These are phyloP conservation scores for Solioccasus polychromus DNA, from an alignment of 768 basidiomycete genomes.

Conservation along the genomic window DNA sequence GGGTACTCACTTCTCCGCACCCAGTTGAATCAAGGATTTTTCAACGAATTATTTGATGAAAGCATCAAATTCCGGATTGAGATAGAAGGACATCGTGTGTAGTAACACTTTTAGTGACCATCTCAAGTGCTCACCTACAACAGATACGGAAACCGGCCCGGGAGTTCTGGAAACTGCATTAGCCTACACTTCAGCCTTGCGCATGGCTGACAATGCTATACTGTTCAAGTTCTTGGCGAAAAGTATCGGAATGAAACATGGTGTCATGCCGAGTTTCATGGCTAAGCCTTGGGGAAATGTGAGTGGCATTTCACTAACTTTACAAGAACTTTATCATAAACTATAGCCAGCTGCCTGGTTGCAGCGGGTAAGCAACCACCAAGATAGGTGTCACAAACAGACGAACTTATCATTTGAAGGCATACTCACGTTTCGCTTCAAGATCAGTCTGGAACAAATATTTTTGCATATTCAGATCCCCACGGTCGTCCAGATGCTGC, in stretches of 20 bases:
- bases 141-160: conserved; percentile 92
- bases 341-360: conserved; percentile 76
- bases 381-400: conserved; percentile 10
- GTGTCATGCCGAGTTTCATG: conserved; percentile 95
- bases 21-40: conserved; percentile 86
- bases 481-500: conserved; percentile 69
- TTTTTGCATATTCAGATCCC: conserved; percentile 70
- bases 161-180: conserved; percentile 87
- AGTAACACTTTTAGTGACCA: neutral
- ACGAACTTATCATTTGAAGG: conserved; percentile 34
- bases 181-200: conserved; percentile 72
- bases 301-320: conserved; percentile 26
- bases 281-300: conserved; percentile 96
- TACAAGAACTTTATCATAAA: conserved; percentile 5
- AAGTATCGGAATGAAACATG: conserved; percentile 85
- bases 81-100: conserved; percentile 84
- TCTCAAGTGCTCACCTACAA: conserved; percentile 1
- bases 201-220: conserved; percentile 90
- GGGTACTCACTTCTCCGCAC: conserved; percentile 93
- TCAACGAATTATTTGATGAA: conserved; percentile 82
- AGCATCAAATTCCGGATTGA: conserved; percentile 69
- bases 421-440: conserved; percentile 92
- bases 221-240: conserved; percentile 93
- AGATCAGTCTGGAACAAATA: conserved; percentile 63
- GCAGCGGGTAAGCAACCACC: conserved; percentile 67